A percentile compares a stretch with the other conserved stretches of the same genome.
phyloP scores from a whole-genome alignment of 176 grass and related monocot genomes.

The Phragmites australis region DNA sequence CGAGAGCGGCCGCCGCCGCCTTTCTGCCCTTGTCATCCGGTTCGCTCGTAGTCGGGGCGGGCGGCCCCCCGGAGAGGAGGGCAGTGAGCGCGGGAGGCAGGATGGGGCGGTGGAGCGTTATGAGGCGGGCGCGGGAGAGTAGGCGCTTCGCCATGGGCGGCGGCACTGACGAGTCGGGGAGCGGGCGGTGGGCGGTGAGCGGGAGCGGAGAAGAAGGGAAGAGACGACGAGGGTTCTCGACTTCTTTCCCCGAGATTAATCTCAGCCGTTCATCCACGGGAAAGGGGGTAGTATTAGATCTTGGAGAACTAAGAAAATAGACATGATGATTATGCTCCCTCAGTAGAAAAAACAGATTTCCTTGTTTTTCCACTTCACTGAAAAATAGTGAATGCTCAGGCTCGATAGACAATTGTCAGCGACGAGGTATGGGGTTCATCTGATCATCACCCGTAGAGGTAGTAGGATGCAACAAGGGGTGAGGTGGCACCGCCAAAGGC shows the following conservation, averaged over 20 bases:
- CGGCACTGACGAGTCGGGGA: neutral
- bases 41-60: neutral
- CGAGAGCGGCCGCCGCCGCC: neutral
- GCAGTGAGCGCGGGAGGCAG: constrained; percentile 40
- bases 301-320: no score
- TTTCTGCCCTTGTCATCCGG: constrained; percentile 34
- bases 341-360: no score
- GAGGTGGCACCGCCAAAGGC: no score
- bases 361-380: no score
- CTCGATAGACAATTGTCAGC: no score
- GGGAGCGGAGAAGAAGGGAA: neutral
- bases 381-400: no score
- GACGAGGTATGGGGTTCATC: no score
- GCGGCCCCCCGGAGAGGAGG: constrained; percentile 46
- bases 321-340: no score
- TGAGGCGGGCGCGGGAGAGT: constrained; percentile 47
- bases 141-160: constrained; percentile 66
- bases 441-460: no score
- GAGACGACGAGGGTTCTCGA: constrained; percentile 28
- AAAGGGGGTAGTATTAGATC: no score
- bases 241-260: neutral
- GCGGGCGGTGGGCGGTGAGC: neutral
- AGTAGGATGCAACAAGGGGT: no score
- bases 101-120: constrained; percentile 30
- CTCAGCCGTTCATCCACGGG: no score